Evolutionary conservation across 768 basidiomycete genomes (phyloP).

Genomic region (Pulveroboletus sp.): DNA sequence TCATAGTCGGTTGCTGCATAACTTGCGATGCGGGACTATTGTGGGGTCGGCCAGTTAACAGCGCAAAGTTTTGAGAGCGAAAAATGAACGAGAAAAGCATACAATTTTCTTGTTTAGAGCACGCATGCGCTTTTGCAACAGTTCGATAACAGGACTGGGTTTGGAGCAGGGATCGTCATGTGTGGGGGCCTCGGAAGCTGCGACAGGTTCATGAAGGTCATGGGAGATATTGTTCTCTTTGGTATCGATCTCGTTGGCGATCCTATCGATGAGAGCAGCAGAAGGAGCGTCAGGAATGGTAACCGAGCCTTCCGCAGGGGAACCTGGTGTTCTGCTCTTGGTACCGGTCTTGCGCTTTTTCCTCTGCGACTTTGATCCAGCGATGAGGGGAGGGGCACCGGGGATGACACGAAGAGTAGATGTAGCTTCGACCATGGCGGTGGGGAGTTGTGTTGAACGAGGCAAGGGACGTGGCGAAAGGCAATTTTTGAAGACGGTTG

Average conservation of each 20-base stretch:
- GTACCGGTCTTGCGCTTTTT: constrained; percentile 66
- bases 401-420: constrained; percentile 56
- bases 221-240: constrained; percentile 45
- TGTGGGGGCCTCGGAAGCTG: constrained; percentile 35
- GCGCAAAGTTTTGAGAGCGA: constrained; percentile 1
- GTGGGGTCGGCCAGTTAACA: constrained; percentile 8
- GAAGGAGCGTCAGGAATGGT: constrained; percentile 42
- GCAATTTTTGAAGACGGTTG: constrained; percentile 16
- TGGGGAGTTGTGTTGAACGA: neutral
- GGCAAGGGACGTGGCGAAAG: constrained; percentile 2
- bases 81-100: constrained; percentile 26
- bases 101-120: constrained; percentile 82
- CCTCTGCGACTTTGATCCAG: constrained; percentile 55
- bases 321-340: constrained; percentile 42
- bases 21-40: constrained; percentile 63
- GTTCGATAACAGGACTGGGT: constrained; percentile 67
- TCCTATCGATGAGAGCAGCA: constrained; percentile 45
- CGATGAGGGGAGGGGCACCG: constrained; percentile 64
- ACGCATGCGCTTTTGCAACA: constrained; percentile 75
- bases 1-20: constrained; percentile 65
- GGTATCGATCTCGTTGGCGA: constrained; percentile 43
- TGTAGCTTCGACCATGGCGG: constrained; percentile 33
- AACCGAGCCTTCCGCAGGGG: constrained; percentile 38
- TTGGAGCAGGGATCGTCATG: constrained; percentile 46
- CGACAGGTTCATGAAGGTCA: constrained; percentile 45